Evolutionary conservation across 345 rosid species (phyloP).

Genomic region (Eucalyptus guilfoylei): DNA sequence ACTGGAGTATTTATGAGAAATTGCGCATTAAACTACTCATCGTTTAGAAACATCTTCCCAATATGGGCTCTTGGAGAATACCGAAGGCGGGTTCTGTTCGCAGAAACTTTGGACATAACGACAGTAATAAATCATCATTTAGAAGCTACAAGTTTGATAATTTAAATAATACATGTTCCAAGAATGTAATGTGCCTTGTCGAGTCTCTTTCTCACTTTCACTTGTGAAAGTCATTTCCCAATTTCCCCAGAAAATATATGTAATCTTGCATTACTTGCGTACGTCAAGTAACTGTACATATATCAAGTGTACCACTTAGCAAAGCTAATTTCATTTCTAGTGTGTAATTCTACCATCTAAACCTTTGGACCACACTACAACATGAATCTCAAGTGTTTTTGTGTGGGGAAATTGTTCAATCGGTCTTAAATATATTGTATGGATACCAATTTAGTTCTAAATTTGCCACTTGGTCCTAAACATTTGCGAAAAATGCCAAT

Average conservation of each 20-base stretch:
- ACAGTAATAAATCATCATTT: not conserved
- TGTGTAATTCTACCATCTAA: not conserved
- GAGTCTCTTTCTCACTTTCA: not conserved
- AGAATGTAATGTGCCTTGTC: not conserved
- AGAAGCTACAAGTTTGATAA: not conserved
- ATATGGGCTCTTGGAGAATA: conserved; percentile 43
- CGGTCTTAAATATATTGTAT: fast-evolving
- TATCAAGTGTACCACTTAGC: not conserved
- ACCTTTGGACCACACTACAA: not conserved
- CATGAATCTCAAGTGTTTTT: too few relatives aligned
- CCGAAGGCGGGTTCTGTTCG: conserved; percentile 2
- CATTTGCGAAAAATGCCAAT: too few relatives aligned
- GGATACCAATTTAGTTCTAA: too few relatives aligned
- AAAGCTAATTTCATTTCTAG: not conserved
- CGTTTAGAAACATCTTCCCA: conserved; percentile 36
- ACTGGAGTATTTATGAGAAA: conserved; percentile 38
- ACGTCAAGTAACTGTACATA: not conserved
- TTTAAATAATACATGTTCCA: not conserved
- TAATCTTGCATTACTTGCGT: not conserved
- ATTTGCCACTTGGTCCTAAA: too few relatives aligned
- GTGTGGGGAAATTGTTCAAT: too few relatives aligned
- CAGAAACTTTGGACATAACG: not conserved
- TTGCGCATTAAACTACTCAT: conserved; percentile 32
- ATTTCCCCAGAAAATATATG: not conserved
- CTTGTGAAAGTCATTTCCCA: not conserved